Percentiles rank a stretch among this genome's conserved stretches.
phyloP scores from a whole-genome alignment of 495 filamentous ascomycete species.

The Aspergillus mulundensis region DNA sequence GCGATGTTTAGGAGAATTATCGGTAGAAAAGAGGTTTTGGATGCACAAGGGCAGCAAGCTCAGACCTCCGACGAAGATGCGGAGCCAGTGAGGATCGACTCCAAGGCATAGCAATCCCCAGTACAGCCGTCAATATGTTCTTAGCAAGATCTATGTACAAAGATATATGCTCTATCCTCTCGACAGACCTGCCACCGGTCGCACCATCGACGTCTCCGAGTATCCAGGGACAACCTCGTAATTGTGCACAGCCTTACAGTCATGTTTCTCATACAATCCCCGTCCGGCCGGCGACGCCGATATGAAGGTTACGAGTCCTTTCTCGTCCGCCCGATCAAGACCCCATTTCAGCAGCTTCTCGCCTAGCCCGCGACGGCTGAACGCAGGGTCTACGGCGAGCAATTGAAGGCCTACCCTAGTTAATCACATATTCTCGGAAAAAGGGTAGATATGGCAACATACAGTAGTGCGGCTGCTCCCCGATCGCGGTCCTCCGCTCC shows the following conservation, averaged over 20 bases:
- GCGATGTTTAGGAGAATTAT: not conserved
- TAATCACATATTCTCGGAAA: too few relatives aligned
- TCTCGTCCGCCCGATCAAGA: slow-evolving; percentile 3
- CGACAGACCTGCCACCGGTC: not conserved
- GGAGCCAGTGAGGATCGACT: too few relatives aligned
- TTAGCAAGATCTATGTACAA: not conserved
- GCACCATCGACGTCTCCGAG: slow-evolving; percentile 10
- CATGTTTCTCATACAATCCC: slow-evolving; percentile 11
- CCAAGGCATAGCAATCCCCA: not conserved
- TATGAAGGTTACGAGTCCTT: slow-evolving; percentile 6
- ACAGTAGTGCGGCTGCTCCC: slow-evolving; percentile 10
- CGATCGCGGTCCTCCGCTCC: slow-evolving; percentile 1
- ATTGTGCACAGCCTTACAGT: not conserved
- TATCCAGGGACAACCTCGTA: slow-evolving; percentile 13
- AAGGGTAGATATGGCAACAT: not conserved
- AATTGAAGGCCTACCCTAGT: slow-evolving; percentile 18
- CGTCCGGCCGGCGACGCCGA: slow-evolving; percentile 7
- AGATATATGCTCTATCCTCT: not conserved
- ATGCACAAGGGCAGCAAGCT: not conserved
- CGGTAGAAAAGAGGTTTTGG: not conserved
- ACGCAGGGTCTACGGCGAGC: slow-evolving; percentile 10
- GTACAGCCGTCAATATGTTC: not conserved
- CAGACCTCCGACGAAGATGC: not conserved
- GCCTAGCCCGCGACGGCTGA: slow-evolving; percentile 5
- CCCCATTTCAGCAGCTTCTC: slow-evolving; percentile 9